Evolutionary conservation across 1,284 basidiomycete species (phyloP).

Genomic region (Trametes polyzona): DNA sequence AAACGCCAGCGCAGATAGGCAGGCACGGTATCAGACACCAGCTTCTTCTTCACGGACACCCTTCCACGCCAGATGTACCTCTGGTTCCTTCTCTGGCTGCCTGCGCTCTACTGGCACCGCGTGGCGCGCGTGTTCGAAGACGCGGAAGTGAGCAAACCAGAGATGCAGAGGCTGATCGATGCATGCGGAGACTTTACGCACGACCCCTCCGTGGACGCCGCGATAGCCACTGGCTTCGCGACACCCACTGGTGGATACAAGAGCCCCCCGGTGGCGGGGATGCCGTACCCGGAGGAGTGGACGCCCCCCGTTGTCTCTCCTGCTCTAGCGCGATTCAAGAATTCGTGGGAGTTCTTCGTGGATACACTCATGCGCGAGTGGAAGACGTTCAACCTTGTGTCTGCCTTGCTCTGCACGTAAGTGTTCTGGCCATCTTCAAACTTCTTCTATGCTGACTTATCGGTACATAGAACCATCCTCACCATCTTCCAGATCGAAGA

Average conservation of each 20-base stretch:
- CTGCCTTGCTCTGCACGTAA: conserved; percentile 70
- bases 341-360: conserved; percentile 73
- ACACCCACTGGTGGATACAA: conserved; percentile 11
- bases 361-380: conserved; percentile 72
- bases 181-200: conserved; percentile 35
- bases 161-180: conserved; percentile 70
- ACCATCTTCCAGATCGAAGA: conserved; percentile 72
- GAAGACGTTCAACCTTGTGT: conserved; percentile 80
- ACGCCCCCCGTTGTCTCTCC: conserved; percentile 58
- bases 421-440: conserved; percentile 31
- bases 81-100: conserved; percentile 66
- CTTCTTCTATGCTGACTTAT: neutral
- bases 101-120: conserved; percentile 74
- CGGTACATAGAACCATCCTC: conserved; percentile 60
- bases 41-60: conserved; percentile 49
- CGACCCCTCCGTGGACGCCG: conserved; percentile 22
- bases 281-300: conserved; percentile 72
- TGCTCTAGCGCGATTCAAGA: conserved; percentile 65
- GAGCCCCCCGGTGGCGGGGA: conserved; percentile 19
- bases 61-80: conserved; percentile 66
- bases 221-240: conserved; percentile 18
- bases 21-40: conserved; percentile 17
- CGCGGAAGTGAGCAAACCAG: conserved; percentile 73
- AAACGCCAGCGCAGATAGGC: conserved; percentile 16
- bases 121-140: conserved; percentile 74